A percentile compares a stretch with the other conserved stretches of the same genome.
Conservation (phyloP, 2,329 filamentous ascomycete species). For the Amesomyces nigricolor region DNA sequence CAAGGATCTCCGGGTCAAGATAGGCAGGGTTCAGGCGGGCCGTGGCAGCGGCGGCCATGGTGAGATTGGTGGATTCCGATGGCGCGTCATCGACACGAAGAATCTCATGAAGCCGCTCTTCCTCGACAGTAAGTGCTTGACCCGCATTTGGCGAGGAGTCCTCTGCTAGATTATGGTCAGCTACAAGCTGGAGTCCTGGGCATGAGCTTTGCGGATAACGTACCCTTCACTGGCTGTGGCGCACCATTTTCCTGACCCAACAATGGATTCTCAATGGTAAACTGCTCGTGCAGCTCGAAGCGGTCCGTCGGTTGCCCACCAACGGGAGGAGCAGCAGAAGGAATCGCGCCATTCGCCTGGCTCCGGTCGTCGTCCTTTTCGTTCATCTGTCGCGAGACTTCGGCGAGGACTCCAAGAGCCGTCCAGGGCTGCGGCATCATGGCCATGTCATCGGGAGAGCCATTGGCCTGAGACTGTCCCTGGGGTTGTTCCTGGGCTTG, state of each 20-base stretch:
- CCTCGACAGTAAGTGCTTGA: constrained; percentile 36
- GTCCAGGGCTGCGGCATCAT: constrained; percentile 54
- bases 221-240: constrained; percentile 35
- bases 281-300: constrained; percentile 55
- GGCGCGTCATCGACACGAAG: constrained; percentile 33
- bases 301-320: constrained; percentile 31
- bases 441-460: constrained; percentile 35
- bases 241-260: constrained; percentile 41
- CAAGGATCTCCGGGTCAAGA: constrained; percentile 43
- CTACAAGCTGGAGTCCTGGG: background rate
- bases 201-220: constrained; percentile 11
- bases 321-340: constrained; percentile 13
- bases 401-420: constrained; percentile 77
- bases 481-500: constrained; percentile 25
- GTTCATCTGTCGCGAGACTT: constrained; percentile 72
- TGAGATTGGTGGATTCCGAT: constrained; percentile 45
- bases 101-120: constrained; percentile 48
- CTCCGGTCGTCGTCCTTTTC: constrained; percentile 53
- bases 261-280: constrained; percentile 52
- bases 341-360: constrained; percentile 28
- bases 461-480: constrained; percentile 22
- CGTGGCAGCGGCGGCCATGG: constrained; percentile 51
- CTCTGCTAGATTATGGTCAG: constrained; percentile 16
- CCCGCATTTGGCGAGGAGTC: constrained; percentile 17
- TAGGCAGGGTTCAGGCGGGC: constrained; percentile 50